Evolutionary conservation across 2,329 filamentous ascomycete species (phyloP).

Genomic region (Tolypocladium nubicola): DNA sequence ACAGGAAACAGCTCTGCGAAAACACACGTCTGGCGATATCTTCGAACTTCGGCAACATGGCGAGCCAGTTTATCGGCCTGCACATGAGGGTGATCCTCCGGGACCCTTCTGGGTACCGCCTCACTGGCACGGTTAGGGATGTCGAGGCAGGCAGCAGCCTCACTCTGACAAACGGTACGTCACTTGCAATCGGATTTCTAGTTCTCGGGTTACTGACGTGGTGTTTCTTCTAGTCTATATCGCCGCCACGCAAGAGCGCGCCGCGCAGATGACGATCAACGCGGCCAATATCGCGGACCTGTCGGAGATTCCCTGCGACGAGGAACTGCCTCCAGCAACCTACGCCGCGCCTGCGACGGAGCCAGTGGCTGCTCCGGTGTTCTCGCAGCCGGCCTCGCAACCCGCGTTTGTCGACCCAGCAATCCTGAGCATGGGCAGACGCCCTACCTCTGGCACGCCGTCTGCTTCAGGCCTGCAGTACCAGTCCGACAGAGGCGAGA

Average conservation of each 20-base stretch:
- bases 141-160: slow-evolving; percentile 58
- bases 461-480: slow-evolving; percentile 9
- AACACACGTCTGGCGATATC: background rate
- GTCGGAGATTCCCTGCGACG: slow-evolving; percentile 24
- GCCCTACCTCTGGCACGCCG: slow-evolving; percentile 20
- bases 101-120: slow-evolving; percentile 49
- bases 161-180: slow-evolving; percentile 60
- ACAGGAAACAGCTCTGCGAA: background rate
- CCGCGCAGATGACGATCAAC: slow-evolving; percentile 32
- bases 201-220: background rate
- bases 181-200: background rate
- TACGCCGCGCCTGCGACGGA: slow-evolving; percentile 14
- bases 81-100: slow-evolving; percentile 65
- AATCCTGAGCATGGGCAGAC: slow-evolving; percentile 58
- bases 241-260: slow-evolving; percentile 30
- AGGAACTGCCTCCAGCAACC: slow-evolving; percentile 13
- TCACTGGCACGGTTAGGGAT: slow-evolving; percentile 61
- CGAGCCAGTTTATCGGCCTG: slow-evolving; percentile 62
- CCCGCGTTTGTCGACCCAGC: slow-evolving; percentile 66
- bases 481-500: slow-evolving; percentile 3
- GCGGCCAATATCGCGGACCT: slow-evolving; percentile 35
- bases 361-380: slow-evolving; percentile 13
- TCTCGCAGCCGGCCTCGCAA: slow-evolving; percentile 19
- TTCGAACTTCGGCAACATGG: slow-evolving; percentile 18
- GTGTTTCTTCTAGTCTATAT: slow-evolving; percentile 23